Base-by-base conservation (phyloP, 805 yeast species). In the Candida xiaguanensis region DNA sequence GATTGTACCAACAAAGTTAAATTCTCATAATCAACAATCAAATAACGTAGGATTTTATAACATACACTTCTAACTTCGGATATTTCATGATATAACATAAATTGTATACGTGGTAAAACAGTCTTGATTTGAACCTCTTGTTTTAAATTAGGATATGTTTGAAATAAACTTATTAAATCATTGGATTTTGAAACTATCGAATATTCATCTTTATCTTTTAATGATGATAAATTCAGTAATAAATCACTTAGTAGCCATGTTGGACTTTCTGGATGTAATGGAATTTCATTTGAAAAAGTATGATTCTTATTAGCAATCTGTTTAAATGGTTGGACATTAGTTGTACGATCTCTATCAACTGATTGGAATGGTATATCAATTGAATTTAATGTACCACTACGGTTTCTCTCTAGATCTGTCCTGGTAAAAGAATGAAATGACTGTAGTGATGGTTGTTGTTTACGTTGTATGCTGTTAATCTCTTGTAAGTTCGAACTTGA, bases 21-120 rank as follows among this genome's bases (percentile, higher is more conserved):
- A 2, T 89, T 76, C 5, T 73, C 74, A 11, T 67, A 53, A 43
- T 76, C 76, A 24, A 74, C 72, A 14, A 84, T 65, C 13, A 85
- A 65, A 46, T 83, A 74, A 13, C 96, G 65, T 16, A 88, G 72
- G 1, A 88, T 70, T 36, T 95, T 67, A 56, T 80, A 88, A 0
- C 90, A 95, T 2, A 88, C 74, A 0, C 90, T 84, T 6, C 82
- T 70, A 1, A 86, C 82, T 41, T 78, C 80, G 20, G 80, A 70
- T 34, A 75, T 71, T 5, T 67, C 67, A 49, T 77, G 79, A 19
- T 77, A 63, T 15, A 90, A 58, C 54, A 88, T 65, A 15, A 72
- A 70, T 49, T 80, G 85, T 8, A 90, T 68, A 23, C 78, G 62
- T 36, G 67, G 68, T 18, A 84, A 65, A 38, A 82, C 74, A 1